A percentile compares a stretch with the other conserved stretches of the same genome.
Conservation (phyloP, 208 protist species). For the Borovskyia barvae region DNA sequence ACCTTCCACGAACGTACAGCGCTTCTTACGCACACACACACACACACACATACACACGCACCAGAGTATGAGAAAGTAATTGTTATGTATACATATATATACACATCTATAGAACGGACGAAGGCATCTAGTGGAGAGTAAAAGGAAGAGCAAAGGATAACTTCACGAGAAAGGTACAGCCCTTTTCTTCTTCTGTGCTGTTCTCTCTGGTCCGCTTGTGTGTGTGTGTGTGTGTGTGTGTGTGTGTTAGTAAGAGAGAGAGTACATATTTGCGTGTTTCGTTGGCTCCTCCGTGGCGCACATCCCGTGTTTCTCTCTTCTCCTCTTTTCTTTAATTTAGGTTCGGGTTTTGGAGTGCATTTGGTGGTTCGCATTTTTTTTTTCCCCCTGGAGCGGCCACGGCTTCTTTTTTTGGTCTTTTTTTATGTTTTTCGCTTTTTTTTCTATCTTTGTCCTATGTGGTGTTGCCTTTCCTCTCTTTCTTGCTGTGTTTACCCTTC, state of each 20-base stretch:
- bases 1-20: no score
- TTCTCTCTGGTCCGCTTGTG: not conserved
- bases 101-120: no score
- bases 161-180: no score
- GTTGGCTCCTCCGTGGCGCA: slow-evolving; percentile 4
- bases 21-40: no score
- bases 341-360: not conserved
- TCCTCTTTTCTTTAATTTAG: slow-evolving; percentile 15
- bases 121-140: no score
- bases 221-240: not conserved
- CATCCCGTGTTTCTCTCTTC: no score
- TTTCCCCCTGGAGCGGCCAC: slow-evolving; percentile 1
- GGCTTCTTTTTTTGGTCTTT: slow-evolving; percentile 7
- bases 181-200: no score
- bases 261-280: slow-evolving; percentile 4
- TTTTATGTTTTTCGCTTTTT: slow-evolving; percentile 19
- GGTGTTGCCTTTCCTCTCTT: slow-evolving; percentile 2
- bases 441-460: slow-evolving; percentile 8
- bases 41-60: no score
- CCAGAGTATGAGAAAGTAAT: no score
- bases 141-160: no score
- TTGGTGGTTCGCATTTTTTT: slow-evolving; percentile 4
- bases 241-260: not conserved
- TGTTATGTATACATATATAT: no score
- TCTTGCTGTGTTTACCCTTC: slow-evolving; percentile 1